Percentiles rank a stretch among this genome's conserved stretches.
phyloP scores from a whole-genome alignment of 768 basidiomycete species.

The Amanita muscaria region DNA sequence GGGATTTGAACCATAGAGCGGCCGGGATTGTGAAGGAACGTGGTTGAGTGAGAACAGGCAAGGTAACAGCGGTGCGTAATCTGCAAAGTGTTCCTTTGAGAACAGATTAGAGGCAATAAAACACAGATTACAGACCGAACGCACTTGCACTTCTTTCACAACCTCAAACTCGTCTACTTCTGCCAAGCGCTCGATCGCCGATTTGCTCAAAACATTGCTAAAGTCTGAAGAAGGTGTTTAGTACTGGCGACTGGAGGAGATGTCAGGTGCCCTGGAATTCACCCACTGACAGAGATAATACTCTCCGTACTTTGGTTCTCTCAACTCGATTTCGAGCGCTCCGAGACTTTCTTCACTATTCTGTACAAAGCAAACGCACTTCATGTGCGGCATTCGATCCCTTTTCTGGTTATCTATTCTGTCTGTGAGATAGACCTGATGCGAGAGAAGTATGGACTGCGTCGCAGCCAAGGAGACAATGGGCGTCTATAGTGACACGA shows the following conservation, averaged over 20 bases:
- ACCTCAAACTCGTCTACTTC: conserved; percentile 95
- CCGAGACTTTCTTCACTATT: conserved; percentile 75
- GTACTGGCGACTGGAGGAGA: conserved; percentile 13
- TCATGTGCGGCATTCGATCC: conserved; percentile 92
- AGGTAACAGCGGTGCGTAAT: conserved; percentile 83
- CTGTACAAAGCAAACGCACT: conserved; percentile 91
- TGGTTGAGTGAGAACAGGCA: conserved; percentile 85
- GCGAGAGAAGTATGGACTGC: conserved; percentile 85
- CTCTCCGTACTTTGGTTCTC: conserved; percentile 90
- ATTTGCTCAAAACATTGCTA: conserved; percentile 87
- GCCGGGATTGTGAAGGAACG: conserved; percentile 48
- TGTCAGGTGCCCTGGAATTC: conserved; percentile 33
- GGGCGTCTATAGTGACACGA: conserved; percentile 56
- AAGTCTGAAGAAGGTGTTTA: conserved; percentile 60
- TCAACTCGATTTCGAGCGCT: conserved; percentile 75
- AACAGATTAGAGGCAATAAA: not conserved
- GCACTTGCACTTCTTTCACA: conserved; percentile 92
- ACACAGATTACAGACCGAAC: conserved; percentile 12
- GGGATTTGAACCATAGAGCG: conserved; percentile 65
- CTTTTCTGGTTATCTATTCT: conserved; percentile 90
- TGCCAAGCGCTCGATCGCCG: conserved; percentile 85
- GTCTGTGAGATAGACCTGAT: conserved; percentile 97
- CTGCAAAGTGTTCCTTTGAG: conserved; percentile 90
- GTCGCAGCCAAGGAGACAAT: conserved; percentile 93
- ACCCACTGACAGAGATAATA: conserved; percentile 99